phyloP scores from a whole-genome alignment of 2,329 filamentous ascomycete species.

The Colletotrichum simmondsii region DNA sequence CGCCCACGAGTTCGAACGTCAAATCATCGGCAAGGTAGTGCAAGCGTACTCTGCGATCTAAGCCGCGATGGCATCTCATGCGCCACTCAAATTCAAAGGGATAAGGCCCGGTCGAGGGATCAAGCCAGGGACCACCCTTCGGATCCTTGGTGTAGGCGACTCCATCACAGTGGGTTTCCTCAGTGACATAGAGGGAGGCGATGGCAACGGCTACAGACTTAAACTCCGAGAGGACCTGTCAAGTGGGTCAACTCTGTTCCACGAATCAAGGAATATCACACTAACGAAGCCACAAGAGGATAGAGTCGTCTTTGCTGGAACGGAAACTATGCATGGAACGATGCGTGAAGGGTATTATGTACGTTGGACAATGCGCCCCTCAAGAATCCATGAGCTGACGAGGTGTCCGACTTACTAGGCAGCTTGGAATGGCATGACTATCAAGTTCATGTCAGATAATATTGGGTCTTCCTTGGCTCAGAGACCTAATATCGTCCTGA shows the following conservation, averaged over 20 bases:
- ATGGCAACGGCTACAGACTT: constrained; percentile 49
- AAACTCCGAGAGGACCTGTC: constrained; percentile 42
- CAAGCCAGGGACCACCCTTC: constrained; percentile 43
- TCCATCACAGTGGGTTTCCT: constrained; percentile 48
- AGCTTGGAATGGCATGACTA: constrained; percentile 50
- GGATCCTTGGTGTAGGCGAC: constrained; percentile 50
- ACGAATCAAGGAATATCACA: too few species aligned
- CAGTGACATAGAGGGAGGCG: constrained; percentile 38
- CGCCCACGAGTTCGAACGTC: neutral
- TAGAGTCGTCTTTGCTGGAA: constrained; percentile 46
- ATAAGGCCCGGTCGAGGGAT: constrained; percentile 28
- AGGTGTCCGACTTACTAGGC: constrained; percentile 36
- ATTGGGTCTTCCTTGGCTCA: constrained; percentile 44
- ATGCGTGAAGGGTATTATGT: constrained; percentile 48
- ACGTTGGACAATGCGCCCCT: constrained; percentile 30
- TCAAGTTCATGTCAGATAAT: constrained; percentile 47
- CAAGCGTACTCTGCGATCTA: too few species aligned
- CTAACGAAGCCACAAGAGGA: constrained; percentile 30
- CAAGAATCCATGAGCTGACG: neutral
- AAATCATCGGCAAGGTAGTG: neutral
- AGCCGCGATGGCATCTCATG: neutral
- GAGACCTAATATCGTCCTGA: constrained; percentile 47
- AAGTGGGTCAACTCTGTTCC: constrained; percentile 34
- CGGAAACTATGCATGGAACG: constrained; percentile 36
- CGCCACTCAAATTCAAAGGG: constrained; percentile 2